Evolutionary conservation across 1,284 basidiomycete genomes (phyloP), one percentile per base, ranked within the genome.

Genomic region (Lignosus rhinocerotis): DNA sequence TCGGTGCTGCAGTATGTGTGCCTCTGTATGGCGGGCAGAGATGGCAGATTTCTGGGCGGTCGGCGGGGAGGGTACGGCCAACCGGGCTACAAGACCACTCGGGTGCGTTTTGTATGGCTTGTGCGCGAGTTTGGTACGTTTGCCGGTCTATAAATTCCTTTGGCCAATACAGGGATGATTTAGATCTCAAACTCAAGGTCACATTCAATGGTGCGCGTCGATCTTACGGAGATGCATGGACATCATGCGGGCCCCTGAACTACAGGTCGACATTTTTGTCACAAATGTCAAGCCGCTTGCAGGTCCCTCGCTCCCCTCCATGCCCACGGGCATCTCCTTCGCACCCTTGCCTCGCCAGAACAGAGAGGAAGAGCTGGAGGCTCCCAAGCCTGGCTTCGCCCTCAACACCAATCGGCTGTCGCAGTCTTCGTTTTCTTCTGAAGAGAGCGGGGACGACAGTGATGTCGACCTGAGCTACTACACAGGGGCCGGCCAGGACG

Each of bases 31-130:
- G 79, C 83, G 0, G 80, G 80, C 47, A 72, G 82, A 58, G 79
- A 84, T 54, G 80, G 82, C 5, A 71, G 65, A 60, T 71, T 70
- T 68, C 72, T 79, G 19, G 81, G 80, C 14, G 78, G 79, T 3
- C 71, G 70, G 43, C 64, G 72, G 3, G 77, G 80, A 17, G 76
- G 81, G 6, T 77, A 74, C 75, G 75, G 78, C 6, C 67, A 73
- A 46, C 76, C 75, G 43, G 72, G 72, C 9, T 84, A 81, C 64
- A 75, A 76, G 58, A 85, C 83, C 1, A 76, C 72, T 41, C 80
- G 91, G 2, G 80, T 94, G 0, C 80, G 92, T 25, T 93, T 95
- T 64, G 83, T 94, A 3, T 95, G 93, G 93, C 81, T 94, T 49
- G 79, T 93, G 49, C 79, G 91, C 51, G 93, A 94, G 69, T 93